phyloP scores from a whole-genome alignment of 768 basidiomycete species.

The Floccularia luteovirens region DNA sequence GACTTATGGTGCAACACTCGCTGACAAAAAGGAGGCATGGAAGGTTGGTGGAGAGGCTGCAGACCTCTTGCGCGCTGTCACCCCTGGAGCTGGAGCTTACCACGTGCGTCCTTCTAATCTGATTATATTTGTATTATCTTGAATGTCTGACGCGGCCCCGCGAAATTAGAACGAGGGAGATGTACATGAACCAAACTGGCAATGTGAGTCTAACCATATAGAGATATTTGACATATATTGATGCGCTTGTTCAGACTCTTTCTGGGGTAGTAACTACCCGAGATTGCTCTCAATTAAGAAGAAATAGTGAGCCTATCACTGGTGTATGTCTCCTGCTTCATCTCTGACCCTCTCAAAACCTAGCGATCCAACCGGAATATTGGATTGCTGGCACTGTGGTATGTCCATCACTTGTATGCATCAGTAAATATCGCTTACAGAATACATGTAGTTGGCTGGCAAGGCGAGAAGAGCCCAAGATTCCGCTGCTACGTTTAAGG shows the following conservation, averaged over 20 bases:
- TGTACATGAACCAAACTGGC: conserved; percentile 17
- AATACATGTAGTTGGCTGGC: conserved; percentile 10
- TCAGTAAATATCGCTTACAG: not conserved
- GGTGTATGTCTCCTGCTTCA: not conserved
- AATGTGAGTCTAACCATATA: conserved; percentile 9
- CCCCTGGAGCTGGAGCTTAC: conserved; percentile 19
- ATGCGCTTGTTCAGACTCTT: conserved; percentile 9
- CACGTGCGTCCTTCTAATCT: conserved; percentile 6
- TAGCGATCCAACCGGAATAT: conserved; percentile 18
- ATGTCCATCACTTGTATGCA: conserved; percentile 2
- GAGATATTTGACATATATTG: not conserved
- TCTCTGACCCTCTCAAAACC: not conserved
- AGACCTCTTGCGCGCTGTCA: conserved; percentile 14
- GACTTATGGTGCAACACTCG: conserved; percentile 7
- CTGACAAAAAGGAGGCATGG: conserved; percentile 9
- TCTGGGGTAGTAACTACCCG: conserved; percentile 17
- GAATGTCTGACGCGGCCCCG: not conserved
- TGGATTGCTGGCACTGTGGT: conserved; percentile 24
- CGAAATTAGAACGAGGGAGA: conserved; percentile 17
- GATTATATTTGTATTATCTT: not conserved
- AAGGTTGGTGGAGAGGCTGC: conserved; percentile 11
- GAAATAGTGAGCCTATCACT: conserved; percentile 14
- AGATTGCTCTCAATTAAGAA: conserved; percentile 16
- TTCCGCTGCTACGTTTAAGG: conserved; percentile 13
- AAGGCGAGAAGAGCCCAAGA: conserved; percentile 7